Evolutionary conservation across 768 basidiomycete genomes (phyloP), one percentile per base, ranked within the genome.

Genomic region (Termitomyces eurrhizus): DNA sequence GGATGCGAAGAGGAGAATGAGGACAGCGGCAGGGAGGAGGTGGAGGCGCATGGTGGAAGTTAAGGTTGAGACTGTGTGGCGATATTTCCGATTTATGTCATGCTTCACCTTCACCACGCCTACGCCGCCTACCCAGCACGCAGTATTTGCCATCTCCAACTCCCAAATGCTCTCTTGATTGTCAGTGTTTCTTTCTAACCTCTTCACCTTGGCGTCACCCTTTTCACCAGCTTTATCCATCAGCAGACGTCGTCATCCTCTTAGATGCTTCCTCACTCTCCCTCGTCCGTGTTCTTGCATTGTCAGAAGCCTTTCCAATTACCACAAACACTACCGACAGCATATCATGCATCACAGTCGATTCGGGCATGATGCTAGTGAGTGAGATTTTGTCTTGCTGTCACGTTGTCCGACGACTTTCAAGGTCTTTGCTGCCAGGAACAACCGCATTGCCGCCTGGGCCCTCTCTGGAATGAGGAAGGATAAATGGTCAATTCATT

Each of bases 221-320:
- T 42, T 57, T 53, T 16, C 36, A 44, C 36, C 65, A 93, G 90
- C 72, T 92, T 8, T 90, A 92, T 69, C 78, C 88, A 6, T 89
- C 88, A 18, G 85, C 84, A 41, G 85, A 90, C 68, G 79, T 85
- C 2, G 71, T 93, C 63, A 78, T 92, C 58, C 75, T 93, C 48
- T 82, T 90, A 66, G 77, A 92, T 77, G 88, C 91, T n/a, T 80
- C 76, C 58, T 80, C 77, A 16, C 83, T 93, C 37, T 71, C 77
- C 18, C 78, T 93, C 50, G 71, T 87, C 59, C 86, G 88, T 61
- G 83, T 89, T 50, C 83, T 94, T 26, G 84, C 87, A 36, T 90
- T 93, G 67, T 88, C 83, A 77, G 90, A 93, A 69, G 89, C 87
- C 7, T 93, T 92, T 69, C 90, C 92, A 6, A 80, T 82, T n/a